Percentiles rank a stretch among this genome's conserved stretches.
These are phyloP conservation scores for Amanita rimosa DNA, from an alignment of 768 basidiomycete species.

Conservation along the genomic window DNA sequence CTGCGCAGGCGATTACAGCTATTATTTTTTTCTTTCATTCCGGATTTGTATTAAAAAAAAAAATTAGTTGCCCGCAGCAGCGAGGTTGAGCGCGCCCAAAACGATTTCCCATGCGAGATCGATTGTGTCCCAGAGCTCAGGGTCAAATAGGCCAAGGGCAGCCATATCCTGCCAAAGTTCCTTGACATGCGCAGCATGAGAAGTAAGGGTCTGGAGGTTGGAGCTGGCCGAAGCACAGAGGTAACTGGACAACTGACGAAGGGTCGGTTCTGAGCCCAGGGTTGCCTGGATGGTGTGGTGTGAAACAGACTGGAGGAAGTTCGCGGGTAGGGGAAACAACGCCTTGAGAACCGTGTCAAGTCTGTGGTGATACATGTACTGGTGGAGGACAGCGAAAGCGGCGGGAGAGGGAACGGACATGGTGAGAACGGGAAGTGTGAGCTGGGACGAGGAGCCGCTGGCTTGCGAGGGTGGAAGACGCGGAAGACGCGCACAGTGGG, in stretches of 20 bases:
- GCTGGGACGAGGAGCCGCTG: slow-evolving; percentile 17
- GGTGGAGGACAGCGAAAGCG: slow-evolving; percentile 53
- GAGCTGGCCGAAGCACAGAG: slow-evolving; percentile 34
- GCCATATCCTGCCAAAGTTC: slow-evolving; percentile 76
- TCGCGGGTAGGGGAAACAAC: slow-evolving; percentile 47
- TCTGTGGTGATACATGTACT: slow-evolving; percentile 61
- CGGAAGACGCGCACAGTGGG: slow-evolving; percentile 48
- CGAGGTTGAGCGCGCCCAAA: slow-evolving; percentile 40
- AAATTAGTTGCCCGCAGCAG: slow-evolving; percentile 24
- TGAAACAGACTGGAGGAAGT: slow-evolving; percentile 31
- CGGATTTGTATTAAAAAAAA: too few species aligned
- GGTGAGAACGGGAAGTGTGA: slow-evolving; percentile 50
- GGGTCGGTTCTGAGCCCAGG: slow-evolving; percentile 35
- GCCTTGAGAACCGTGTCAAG: slow-evolving; percentile 44
- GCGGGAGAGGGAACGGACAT: slow-evolving; percentile 61
- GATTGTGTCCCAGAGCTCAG: slow-evolving; percentile 66
- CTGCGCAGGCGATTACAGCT: neutral
- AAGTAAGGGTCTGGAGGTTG: slow-evolving; percentile 33
- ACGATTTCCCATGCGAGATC: slow-evolving; percentile 77
- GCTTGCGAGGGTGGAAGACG: slow-evolving; percentile 29
- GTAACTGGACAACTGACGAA: slow-evolving; percentile 45
- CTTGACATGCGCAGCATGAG: slow-evolving; percentile 57
- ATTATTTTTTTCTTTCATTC: too few species aligned
- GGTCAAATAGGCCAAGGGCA: slow-evolving; percentile 61
- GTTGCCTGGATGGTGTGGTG: slow-evolving; percentile 30